Base-by-base conservation (phyloP, 2,329 filamentous ascomycete species). In the Aspergillus fumigatus region DNA sequence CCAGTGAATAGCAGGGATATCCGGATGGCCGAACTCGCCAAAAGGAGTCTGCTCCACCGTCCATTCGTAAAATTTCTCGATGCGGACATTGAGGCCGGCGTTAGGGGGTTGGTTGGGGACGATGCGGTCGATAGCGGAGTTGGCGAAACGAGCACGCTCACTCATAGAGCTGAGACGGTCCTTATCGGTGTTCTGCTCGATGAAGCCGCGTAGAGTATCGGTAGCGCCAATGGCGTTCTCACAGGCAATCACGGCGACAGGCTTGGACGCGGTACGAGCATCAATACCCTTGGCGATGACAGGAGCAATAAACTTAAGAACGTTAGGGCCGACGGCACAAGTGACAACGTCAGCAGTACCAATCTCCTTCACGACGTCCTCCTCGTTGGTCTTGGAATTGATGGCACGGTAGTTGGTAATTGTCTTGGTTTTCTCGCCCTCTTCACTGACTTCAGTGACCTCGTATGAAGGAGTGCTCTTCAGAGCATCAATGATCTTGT, bases 51-150 rank as follows among this genome's bases (percentile, higher is more conserved):
- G 80, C 72, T 99, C 94, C 52, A 99, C 92, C 41, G 94, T 93
- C 94, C 94, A 99, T 80, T 99, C 94, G 79, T 90, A 97, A 82
- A 97, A 99, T 79, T 94, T 94, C 83, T 99, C 94, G 50, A 99
- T 92, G 69, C 88, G 92, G 64, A 99, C 94, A 70, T 97, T 87
- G 48, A 99, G 83, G 55, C 92, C 92, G 25, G 88, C 84, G 67
- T 90, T 79, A 51, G 85, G 78, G 59, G 91, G 87, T 78, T 97
- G 94, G 47, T 91, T 90, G 14, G 94, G 94, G 25, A 97, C 94
- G 72, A 99, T 99, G 59, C 94, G 90, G 81, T 99, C 94, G 73
- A 99, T 97, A 67, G 94, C 94, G 60, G 91, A 96, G 81, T 99
- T 99, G 79, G 93, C 93, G 73, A 95, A 97, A 65, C 89, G 86